Evolutionary conservation across 306 rosid genomes (phyloP), one percentile per base, ranked within the genome.

Genomic region (Cicer chorassanicum): DNA sequence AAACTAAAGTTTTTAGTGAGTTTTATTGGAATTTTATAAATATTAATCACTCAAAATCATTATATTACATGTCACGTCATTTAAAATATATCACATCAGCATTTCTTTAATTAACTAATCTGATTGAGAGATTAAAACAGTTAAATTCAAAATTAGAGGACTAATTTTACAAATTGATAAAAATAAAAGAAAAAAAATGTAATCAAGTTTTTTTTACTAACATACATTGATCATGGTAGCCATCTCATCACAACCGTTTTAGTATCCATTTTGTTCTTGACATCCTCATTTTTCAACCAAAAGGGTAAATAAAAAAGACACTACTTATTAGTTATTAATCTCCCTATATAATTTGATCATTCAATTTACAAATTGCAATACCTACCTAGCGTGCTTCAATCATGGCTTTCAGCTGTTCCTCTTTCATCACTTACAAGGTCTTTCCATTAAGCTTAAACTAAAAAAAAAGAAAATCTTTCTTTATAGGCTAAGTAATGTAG

Each of bases 351-450:
- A 50, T 21, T 42, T 66, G 7, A 76, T 76, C 15, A 34, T 68
- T 48, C 9, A 49, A n/a, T 6, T 49, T 2, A 51, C 57, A 45
- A 54, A 43, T 14, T 70, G 9, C 59, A 61, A 4, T 29, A 14
- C 41, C 15, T 39, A n/a, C 38, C 55, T 11, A 9, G 6, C 4
- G 5, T 41, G 6, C 77, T 77, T 43, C 79, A 66, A 6, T 63
- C 70, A 82, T 78, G 86, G 59, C 77, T 62, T 63, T 68, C 73
- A 61, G n/a, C 18, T 41, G 12, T 74, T 64, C 83, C 62, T 45
- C 81, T 19, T 56, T 54, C 66, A 78, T 69, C 65, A 54, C 16
- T 39, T 38, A 19, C 78, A 74, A 78, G 86, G 86, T 82, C 14
- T 60, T 72, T 65, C 62, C 61, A 40, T 12, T 39, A 18, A 59